Evolutionary conservation across 306 rosid species (phyloP), one percentile per base, ranked within the genome.

Genomic region (Prunus armeniaca): DNA sequence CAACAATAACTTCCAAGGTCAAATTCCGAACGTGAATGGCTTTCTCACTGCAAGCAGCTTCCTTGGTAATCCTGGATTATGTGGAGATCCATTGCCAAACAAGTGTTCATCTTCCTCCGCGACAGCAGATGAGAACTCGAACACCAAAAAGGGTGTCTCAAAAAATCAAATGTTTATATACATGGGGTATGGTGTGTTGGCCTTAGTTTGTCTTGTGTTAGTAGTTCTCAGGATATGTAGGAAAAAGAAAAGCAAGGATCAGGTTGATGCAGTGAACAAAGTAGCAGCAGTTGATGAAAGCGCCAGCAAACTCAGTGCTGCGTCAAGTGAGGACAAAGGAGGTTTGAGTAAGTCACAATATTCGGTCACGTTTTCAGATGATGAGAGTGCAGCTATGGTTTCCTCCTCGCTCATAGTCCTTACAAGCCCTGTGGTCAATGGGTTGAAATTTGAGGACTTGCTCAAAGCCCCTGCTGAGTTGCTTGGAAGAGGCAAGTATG

Each of bases 401-500:
- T 90, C 96, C 11, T 80, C 89, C 70, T 89, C 97, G n/a, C 83
- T 92, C 43, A 14, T 89, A 45, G 87, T 91, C 69, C 90, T 91
- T 24, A 78, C 91, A 54, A 86, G 81, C 73, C 80, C 93, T 0
- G 82, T 56, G 65, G 76, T 82, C 28, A 84, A 73, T 50, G 93
- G 88, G 30, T 32, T 94, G 64, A 89, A 69, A 72, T 82, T 91
- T 58, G 93, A 94, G 60, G 97, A 94, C 41, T 81, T 94, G 84
- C 76, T 94, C n/a, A 73, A 75, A 74, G 97, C 98, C 20, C 93
- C 96, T 51, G 96, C 96, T 0, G 93, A 94, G 77, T 76, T 94
- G 89, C 92, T 94, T 28, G 97, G 96, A 0, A 87, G 95, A 82
- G 98, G 98, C 56, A 84, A 78, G 63, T 64, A 90, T 50, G 92